Percentiles rank a stretch among this genome's conserved stretches.
phyloP scores from a whole-genome alignment of 257 asterid species.

The Solanum sejunctum region DNA sequence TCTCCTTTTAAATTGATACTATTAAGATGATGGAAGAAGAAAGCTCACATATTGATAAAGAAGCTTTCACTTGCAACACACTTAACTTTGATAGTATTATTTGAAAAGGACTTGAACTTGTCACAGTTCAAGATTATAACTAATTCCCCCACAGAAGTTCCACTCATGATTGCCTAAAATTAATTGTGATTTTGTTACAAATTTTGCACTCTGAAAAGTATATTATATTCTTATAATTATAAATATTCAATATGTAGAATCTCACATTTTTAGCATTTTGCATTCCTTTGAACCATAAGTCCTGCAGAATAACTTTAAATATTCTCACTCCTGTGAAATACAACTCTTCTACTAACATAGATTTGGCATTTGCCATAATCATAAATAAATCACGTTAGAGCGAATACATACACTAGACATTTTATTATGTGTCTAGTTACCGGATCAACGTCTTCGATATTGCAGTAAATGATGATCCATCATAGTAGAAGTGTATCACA shows the following conservation, averaged over 20 bases:
- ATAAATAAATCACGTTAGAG: background rate
- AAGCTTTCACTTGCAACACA: background rate
- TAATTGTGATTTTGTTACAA: background rate
- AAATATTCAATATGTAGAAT: background rate
- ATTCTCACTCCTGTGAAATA: background rate
- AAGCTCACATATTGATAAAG: background rate
- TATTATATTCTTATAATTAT: background rate
- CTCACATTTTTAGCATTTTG: background rate
- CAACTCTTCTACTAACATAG: background rate
- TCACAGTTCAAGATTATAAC: background rate
- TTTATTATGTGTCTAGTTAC: background rate
- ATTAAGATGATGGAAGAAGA: background rate
- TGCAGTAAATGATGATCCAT: constrained; percentile 80
- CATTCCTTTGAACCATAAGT: background rate
- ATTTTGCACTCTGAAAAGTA: background rate
- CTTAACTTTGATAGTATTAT: background rate
- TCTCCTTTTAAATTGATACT: constrained; percentile 23
- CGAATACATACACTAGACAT: too few relatives aligned
- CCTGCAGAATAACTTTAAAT: background rate
- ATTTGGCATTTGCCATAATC: background rate
- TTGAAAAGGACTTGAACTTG: background rate
- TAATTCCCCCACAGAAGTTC: background rate
- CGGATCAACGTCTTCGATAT: constrained; percentile 21
- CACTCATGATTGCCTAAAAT: background rate
- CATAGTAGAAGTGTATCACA: constrained; percentile 28